Evolutionary conservation across 2,329 filamentous ascomycete species (phyloP).

Genomic region (Neopestalotiopsis rosae): DNA sequence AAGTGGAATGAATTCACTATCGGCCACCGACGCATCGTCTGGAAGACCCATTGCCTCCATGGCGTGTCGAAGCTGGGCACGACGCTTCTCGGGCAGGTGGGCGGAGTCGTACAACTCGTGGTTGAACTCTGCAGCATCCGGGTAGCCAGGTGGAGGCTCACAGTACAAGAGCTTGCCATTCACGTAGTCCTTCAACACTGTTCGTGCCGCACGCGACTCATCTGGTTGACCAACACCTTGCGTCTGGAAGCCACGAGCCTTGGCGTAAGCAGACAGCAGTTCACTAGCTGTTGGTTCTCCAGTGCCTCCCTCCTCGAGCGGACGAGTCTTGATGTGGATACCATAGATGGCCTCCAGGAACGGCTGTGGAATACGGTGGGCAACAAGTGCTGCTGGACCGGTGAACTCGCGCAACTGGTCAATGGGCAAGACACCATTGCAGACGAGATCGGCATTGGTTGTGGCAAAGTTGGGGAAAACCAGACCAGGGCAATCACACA

Average conservation of each 20-base stretch:
- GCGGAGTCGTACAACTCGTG: slow-evolving; percentile 82
- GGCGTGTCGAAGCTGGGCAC: slow-evolving; percentile 63
- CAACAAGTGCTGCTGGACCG: slow-evolving; percentile 83
- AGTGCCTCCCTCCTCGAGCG: slow-evolving; percentile 90
- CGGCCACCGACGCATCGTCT: slow-evolving; percentile 39
- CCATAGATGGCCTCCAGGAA: slow-evolving; percentile 95
- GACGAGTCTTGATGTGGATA: slow-evolving; percentile 81
- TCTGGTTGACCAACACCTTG: slow-evolving; percentile 90
- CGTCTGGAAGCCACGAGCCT: slow-evolving; percentile 88
- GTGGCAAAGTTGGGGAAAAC: slow-evolving; percentile 98
- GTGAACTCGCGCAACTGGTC: slow-evolving; percentile 94
- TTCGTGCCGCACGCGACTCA: slow-evolving; percentile 87
- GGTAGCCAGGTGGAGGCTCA: slow-evolving; percentile 78
- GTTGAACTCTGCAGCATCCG: slow-evolving; percentile 83
- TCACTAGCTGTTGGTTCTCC: slow-evolving; percentile 86
- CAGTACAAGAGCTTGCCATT: slow-evolving; percentile 94
- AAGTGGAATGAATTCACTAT: slow-evolving; percentile 55
- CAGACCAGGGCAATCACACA: slow-evolving; percentile 98
- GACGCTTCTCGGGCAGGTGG: slow-evolving; percentile 83
- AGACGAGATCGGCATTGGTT: slow-evolving; percentile 95
- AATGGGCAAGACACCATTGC: slow-evolving; percentile 92
- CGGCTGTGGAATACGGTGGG: slow-evolving; percentile 81
- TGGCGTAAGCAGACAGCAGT: slow-evolving; percentile 83
- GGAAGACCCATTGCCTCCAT: slow-evolving; percentile 52
- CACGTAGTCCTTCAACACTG: slow-evolving; percentile 95